Conservation (phyloP, 2,329 filamentous ascomycete genomes). For the Apiospora malaysiana region DNA sequence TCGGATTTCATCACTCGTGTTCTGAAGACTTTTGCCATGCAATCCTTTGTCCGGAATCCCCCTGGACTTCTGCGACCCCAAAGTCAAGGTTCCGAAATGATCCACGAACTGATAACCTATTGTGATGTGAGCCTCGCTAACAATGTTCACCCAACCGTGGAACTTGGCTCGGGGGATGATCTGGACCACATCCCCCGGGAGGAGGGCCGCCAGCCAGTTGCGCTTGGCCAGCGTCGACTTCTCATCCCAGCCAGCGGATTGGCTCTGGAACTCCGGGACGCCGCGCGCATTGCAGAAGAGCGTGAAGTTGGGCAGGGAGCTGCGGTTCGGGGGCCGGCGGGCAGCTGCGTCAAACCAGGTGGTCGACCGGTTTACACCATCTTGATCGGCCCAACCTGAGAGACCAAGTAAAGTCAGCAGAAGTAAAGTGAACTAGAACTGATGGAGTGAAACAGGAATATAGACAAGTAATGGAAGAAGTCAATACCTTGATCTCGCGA, state of each 20-base stretch:
- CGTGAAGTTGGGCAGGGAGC: slow-evolving; percentile 6
- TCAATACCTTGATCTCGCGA: slow-evolving; percentile 21
- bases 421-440: too few species aligned
- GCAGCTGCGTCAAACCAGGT: slow-evolving; percentile 19
- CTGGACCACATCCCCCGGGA: slow-evolving; percentile 18
- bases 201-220: background rate
- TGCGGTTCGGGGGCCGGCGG: background rate
- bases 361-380: background rate
- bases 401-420: background rate
- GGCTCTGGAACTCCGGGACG: background rate
- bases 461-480: too few species aligned
- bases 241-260: background rate
- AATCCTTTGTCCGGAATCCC: background rate
- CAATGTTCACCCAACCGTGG: slow-evolving; percentile 18
- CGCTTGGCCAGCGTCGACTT: slow-evolving; percentile 1
- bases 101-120: background rate
- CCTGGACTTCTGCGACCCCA: background rate
- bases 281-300: background rate
- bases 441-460: too few species aligned
- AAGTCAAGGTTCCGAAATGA: background rate
- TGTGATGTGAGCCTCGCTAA: background rate
- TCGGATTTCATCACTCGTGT: slow-evolving; percentile 1
- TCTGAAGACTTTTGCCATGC: background rate
- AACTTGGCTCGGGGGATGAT: slow-evolving; percentile 14
- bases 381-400: background rate